Base-by-base conservation (phyloP, 306 rosid species). In the Quercus engelmannii region DNA sequence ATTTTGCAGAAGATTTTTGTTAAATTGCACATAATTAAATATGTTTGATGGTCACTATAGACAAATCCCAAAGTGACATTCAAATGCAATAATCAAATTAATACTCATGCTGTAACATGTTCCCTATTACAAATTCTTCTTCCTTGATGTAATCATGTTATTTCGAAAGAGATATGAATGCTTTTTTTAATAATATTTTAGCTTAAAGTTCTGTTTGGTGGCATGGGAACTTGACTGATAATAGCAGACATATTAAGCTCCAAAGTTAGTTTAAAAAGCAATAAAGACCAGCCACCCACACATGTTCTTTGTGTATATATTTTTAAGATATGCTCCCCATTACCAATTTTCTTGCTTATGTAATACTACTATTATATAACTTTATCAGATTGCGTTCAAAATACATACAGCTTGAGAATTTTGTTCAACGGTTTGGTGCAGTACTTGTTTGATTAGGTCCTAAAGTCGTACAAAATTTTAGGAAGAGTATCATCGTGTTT, bases 401-500 rank as follows among this genome's bases (percentile, higher is more conserved):
- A 58, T n/a, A 43, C 10, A 30, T 79, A 11, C 17, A 72, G 38
- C 55, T 20, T 78, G 6, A 55, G 65, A 58, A 10, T 71, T 64
- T 64, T 72, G 69, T 65, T 49, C 55, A 57, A 49, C 62, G 52
- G 55, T 62, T 17, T 35, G 85, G 68, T 49, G 31, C 67, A 69
- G 78, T 79, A 84, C 74, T 82, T 56, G 65, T 74, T 58, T 56
- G 74, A 80, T 70, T 76, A 76, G 19, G 17, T 38, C 72, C 28
- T 35, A 19, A 33, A 67, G 23, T 46, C 12, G n/a, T 8, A 5
- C 11, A 6, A 28, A 63, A 43, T 63, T 63, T 21, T 10, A 59
- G 30, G 69, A 26, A 65, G 71, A 65, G 15, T 35, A 35, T 35
- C 5, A 33, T 33, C 49, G 19, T 3, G 49, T 43, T 33, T 33